Evolutionary conservation across 2,329 filamentous ascomycete species (phyloP), one percentile per base, ranked within the genome.

Genomic region (Gliomastix tumulicola): DNA sequence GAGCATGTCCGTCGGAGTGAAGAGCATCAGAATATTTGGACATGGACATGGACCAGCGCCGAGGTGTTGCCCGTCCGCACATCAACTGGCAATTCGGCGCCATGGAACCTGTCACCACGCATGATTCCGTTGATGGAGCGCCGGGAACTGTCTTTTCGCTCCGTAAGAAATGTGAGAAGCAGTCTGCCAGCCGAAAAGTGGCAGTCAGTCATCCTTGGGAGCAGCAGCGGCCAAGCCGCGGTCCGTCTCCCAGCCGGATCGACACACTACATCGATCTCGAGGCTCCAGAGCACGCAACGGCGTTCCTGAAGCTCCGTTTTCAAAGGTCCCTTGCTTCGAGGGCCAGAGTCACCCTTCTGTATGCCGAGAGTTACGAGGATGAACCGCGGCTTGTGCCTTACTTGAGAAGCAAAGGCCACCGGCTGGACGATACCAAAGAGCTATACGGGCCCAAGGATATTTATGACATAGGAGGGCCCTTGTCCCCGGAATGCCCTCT

Each of bases 51-150:
- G 13, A 30, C 5, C 4, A 27, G 2, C 17, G 16, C 7, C 10
- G 22, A 16, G 44, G 38, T 41, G 32, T 35, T 2, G 10, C 21
- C 5, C 3, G 50, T 62, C 31, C 51, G 42, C 20, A 59, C 56
- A 0, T 21, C 53, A 16, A 63, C 63, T 40, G 62, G 62, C 2
- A 59, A 64, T 21, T 48, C 63, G 5, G 35, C 56, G 1, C 60
- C 60, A 1, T 66, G 63, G 63, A 44, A 53, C 19, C 40, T 66
- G 4, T 48, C 48, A 7, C 54, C 58, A n/a, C 55, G 62, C 2
- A 37, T 42, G 2, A 62, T 64, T n/a, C 60, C 61, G 0, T 48
- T 55, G 47, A 50, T 52, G 1, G 53, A 56, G 21, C 42, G 50
- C 13, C 55, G 38, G 2, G 21, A 30, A 1, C 39, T 49, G 0